Conservation (phyloP, 768 basidiomycete species). For the Russula dissimulans region DNA sequence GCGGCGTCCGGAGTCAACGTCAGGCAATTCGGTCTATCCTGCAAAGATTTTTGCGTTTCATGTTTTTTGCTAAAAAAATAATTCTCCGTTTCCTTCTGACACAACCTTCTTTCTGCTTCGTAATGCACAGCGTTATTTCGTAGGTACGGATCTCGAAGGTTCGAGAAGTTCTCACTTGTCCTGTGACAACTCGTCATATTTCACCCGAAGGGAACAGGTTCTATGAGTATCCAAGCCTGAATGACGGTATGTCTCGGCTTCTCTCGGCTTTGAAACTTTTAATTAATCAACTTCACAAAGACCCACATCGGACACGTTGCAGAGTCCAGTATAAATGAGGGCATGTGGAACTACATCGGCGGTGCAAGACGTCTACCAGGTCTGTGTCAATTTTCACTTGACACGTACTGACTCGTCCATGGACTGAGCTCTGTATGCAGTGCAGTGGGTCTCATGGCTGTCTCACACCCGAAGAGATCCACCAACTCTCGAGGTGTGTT, state of each 20-base stretch:
- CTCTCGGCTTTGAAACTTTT: background rate
- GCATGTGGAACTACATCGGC: slow-evolving; percentile 16
- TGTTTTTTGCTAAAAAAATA: no score
- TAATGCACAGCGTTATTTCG: background rate
- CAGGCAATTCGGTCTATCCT: no score
- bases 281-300: background rate
- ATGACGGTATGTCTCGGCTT: slow-evolving; percentile 2
- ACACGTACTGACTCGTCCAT: background rate
- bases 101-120: no score
- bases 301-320: slow-evolving; percentile 8
- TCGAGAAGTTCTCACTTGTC: background rate
- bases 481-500: slow-evolving; percentile 13
- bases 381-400: background rate
- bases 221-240: slow-evolving; percentile 16
- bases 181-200: background rate
- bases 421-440: slow-evolving; percentile 1
- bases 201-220: slow-evolving; percentile 14
- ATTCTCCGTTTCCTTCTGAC: background rate
- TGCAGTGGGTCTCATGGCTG: slow-evolving; percentile 19
- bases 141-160: slow-evolving; percentile 19
- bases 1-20: no score
- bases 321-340: slow-evolving; percentile 15
- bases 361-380: slow-evolving; percentile 17
- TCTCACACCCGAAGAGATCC: slow-evolving; percentile 13
- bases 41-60: no score